Percentiles rank a stretch among this genome's conserved stretches.
These are phyloP conservation scores for Ophiostoma perfectum DNA, from an alignment of 2,329 filamentous ascomycete species.

Conservation along the genomic window DNA sequence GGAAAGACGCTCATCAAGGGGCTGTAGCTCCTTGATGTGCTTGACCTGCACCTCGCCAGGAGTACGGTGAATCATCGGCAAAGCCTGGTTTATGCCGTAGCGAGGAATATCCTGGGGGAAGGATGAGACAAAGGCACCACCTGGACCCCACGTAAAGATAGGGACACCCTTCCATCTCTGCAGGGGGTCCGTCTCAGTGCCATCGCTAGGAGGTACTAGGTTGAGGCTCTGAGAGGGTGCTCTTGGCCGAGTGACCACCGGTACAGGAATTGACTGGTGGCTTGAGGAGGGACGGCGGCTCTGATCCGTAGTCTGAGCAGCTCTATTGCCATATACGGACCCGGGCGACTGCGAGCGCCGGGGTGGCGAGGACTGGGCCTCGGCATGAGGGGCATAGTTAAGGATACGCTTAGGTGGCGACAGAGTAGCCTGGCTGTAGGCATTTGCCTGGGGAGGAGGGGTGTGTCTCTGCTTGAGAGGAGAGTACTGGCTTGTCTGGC, in stretches of 20 bases:
- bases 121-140: conserved; percentile 72
- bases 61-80: conserved; percentile 73
- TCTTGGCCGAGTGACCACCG: conserved; percentile 37
- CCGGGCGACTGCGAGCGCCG: conserved; percentile 58
- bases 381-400: conserved; percentile 46
- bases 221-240: conserved; percentile 52
- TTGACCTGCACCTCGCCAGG: conserved; percentile 78
- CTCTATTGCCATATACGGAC: conserved; percentile 38
- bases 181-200: conserved; percentile 67
- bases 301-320: conserved; percentile 22
- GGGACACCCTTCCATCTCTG: conserved; percentile 88
- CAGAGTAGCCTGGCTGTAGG: conserved; percentile 39
- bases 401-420: conserved; percentile 55
- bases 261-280: conserved; percentile 7
- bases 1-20: conserved; percentile 63
- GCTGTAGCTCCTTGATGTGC: conserved; percentile 66
- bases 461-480: conserved; percentile 38
- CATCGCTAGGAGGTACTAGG: conserved; percentile 58
- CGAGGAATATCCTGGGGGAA: conserved; percentile 87
- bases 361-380: conserved; percentile 47
- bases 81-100: conserved; percentile 67
- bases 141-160: conserved; percentile 81
- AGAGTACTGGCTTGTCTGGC: conserved; percentile 14
- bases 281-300: not conserved
- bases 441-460: conserved; percentile 41